Evolutionary conservation across 306 rosid genomes (phyloP).

Genomic region (Quercus aquifolioides): DNA sequence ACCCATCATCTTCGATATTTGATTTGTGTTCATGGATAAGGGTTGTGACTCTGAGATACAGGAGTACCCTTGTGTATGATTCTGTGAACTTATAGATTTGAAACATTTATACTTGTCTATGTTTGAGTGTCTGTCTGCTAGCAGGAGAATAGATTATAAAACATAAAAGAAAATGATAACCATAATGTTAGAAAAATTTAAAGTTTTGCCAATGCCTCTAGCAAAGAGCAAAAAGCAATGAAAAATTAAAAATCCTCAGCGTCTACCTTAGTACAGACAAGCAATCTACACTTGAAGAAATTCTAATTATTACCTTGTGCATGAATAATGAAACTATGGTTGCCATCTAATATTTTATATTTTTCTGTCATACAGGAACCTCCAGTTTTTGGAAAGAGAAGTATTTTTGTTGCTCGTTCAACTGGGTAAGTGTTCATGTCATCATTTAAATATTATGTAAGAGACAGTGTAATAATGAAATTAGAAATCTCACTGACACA

Average conservation of each 20-base stretch:
- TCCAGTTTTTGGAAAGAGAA: constrained; percentile 92
- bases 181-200: neutral
- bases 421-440: constrained; percentile 53
- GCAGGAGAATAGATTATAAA: neutral
- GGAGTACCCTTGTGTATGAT: neutral
- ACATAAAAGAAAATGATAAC: neutral
- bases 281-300: neutral
- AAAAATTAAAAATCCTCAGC: neutral
- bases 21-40: neutral
- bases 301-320: neutral
- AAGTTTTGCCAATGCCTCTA: neutral
- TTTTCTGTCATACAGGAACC: constrained; percentile 71
- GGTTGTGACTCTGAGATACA: neutral
- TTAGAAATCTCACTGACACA: neutral
- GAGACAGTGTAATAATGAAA: neutral
- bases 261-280: neutral
- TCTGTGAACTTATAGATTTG: neutral
- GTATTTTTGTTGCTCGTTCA: constrained; percentile 73
- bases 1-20: neutral
- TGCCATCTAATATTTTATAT: constrained; percentile 10
- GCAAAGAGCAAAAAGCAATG: neutral
- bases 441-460: neutral
- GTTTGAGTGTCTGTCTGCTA: neutral
- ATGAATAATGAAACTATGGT: constrained; percentile 12
- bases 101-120: neutral